Base-by-base conservation (phyloP, 2,329 filamentous ascomycete species). In the Penicillium crustosum region DNA sequence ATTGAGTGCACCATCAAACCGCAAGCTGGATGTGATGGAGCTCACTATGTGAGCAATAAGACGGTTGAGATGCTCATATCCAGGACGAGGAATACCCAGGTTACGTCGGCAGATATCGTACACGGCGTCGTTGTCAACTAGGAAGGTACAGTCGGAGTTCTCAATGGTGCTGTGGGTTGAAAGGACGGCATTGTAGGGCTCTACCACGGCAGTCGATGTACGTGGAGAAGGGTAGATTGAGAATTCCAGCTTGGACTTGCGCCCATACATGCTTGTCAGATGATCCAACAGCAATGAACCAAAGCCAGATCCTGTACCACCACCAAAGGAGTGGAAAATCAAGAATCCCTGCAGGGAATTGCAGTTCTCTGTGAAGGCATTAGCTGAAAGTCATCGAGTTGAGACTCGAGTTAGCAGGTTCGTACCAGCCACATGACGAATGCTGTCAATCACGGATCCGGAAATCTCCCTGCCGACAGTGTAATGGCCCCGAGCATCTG, bases 181-280 rank as follows among this genome's bases (percentile, higher is more conserved):
- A 45, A 80, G 68, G 51, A 78, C 84, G 33, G 86, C 84, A 66
- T 88, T 88, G 77, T 88, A 88, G 4, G 86, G 86, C 75, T 88
- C 86, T 36, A 88, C 86, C 38, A 88, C 84, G n/a, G 85, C 84
- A 53, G 84, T 87, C 21, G 84, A 84, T 53, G 86, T 83, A 63
- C 83, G 82, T 49, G 86, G 85, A 55, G 85, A 83, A 55, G 86
- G 86, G 73, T 88, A 88, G 55, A 88, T 82, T 59, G 84, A 80
- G 68, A 88, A 88, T 69, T 88, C 85, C 54, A 88, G 82, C 78
- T 88, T 88, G 68, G 79, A 86, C 77, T 88, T 88, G 79, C 87
- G 87, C 74, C 83, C 83, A 69, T 86, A 88, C 69, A 87, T 85
- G 65, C 82, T 81, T 49, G 84, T 83, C 53, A 88, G 80, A 64